Evolutionary conservation across 371 early-diverging fungal genomes (phyloP).

Genomic region (Smittium culicis): DNA sequence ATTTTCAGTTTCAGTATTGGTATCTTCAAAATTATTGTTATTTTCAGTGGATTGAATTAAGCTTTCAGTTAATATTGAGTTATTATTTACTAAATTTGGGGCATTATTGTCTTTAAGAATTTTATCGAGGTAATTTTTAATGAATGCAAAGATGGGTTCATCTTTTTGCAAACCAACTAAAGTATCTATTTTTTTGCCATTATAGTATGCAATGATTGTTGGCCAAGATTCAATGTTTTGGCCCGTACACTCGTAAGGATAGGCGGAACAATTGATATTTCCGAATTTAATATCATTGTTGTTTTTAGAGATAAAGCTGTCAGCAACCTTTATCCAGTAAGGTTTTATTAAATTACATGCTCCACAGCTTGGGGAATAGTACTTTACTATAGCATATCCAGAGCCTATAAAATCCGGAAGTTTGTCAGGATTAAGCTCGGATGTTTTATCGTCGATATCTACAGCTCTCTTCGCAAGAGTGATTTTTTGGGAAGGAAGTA

Average conservation of each 20-base stretch:
- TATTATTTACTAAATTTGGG: neutral
- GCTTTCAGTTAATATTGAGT: neutral
- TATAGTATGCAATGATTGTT: neutral
- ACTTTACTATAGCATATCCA: slow-evolving; percentile 22
- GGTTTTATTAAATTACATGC: slow-evolving; percentile 26
- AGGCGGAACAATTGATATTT: neutral
- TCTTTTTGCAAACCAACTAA: neutral
- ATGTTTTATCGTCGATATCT: too few species aligned
- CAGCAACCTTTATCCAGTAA: slow-evolving; percentile 23
- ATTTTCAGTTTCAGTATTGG: too few species aligned
- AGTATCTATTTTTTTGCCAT: neutral
- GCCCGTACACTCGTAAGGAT: neutral
- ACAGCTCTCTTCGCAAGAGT: too few species aligned
- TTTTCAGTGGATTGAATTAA: too few species aligned
- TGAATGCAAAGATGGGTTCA: neutral
- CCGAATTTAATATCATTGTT: neutral
- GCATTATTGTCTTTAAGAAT: neutral
- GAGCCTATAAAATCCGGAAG: neutral
- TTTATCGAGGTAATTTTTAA: neutral
- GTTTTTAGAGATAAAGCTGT: slow-evolving; percentile 13
- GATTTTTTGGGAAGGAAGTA: too few species aligned
- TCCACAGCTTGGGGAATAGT: slow-evolving; percentile 18
- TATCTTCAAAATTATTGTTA: too few species aligned
- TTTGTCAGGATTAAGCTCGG: too few species aligned
- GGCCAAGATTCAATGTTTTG: slow-evolving; percentile 2